Percentiles rank a stretch among this genome's conserved stretches.
Conservation (phyloP, 2,329 filamentous ascomycete species). For the Microsporum audouinii region DNA sequence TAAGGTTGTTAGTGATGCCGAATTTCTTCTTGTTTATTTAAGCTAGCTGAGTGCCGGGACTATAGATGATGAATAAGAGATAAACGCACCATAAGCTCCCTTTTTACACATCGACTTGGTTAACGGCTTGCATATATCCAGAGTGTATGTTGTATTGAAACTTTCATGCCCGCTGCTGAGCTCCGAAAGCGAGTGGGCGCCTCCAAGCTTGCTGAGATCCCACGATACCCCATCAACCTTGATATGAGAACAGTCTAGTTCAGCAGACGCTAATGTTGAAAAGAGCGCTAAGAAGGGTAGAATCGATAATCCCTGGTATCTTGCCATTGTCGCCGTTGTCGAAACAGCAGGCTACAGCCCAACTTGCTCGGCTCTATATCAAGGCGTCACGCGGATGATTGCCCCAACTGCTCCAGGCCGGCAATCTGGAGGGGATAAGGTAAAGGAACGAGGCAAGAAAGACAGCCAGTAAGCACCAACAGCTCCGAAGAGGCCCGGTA, state of each 20-base stretch:
- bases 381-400: not conserved
- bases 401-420: not conserved
- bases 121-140: slow-evolving; percentile 63
- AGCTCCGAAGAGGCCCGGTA: not conserved
- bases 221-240: slow-evolving; percentile 20
- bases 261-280: slow-evolving; percentile 11
- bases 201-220: slow-evolving; percentile 20
- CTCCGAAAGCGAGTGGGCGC: slow-evolving; percentile 17
- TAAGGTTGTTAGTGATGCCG: not conserved
- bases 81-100: slow-evolving; percentile 11
- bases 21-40: not conserved
- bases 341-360: not conserved
- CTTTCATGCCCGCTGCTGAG: slow-evolving; percentile 15
- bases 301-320: slow-evolving; percentile 1
- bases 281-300: slow-evolving; percentile 14
- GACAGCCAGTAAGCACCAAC: too few relatives aligned
- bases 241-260: slow-evolving; percentile 21
- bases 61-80: not conserved
- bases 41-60: too few relatives aligned
- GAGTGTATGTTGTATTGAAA: slow-evolving; percentile 66
- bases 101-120: slow-evolving; percentile 33
- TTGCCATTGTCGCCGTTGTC: not conserved
- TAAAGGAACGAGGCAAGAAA: not conserved
- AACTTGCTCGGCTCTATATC: not conserved
- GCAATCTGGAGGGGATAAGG: not conserved